Evolutionary conservation across 306 rosid species (phyloP).

Genomic region (Erythrophleum fordii): DNA sequence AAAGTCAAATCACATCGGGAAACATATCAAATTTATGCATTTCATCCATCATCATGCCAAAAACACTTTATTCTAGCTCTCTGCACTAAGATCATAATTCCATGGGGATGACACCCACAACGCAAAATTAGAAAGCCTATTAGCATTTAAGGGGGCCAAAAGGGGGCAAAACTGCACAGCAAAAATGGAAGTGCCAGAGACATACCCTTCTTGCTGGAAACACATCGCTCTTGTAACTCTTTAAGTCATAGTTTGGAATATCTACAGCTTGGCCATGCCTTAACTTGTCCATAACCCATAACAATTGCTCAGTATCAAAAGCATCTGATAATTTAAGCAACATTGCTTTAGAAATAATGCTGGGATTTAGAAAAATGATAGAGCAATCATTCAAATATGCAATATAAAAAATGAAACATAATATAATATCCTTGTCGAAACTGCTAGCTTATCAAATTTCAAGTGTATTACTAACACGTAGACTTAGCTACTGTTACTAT

Average conservation of each 20-base stretch:
- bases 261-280: constrained; percentile 89
- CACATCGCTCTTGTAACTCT: constrained; percentile 77
- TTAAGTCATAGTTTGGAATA: constrained; percentile 90
- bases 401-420: constrained; percentile 12
- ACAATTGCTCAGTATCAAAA: constrained; percentile 82
- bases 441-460: constrained; percentile 20
- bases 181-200: constrained; percentile 25
- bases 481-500: not conserved
- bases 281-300: constrained; percentile 83
- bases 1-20: not conserved
- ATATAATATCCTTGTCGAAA: constrained; percentile 22
- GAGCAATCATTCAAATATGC: constrained; percentile 27
- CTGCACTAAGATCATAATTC: constrained; percentile 6
- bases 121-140: constrained; percentile 7
- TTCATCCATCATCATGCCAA: constrained; percentile 16
- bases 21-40: constrained; percentile 16
- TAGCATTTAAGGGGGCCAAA: not conserved
- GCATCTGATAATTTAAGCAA: constrained; percentile 67
- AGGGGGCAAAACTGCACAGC: not conserved
- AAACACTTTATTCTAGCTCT: constrained; percentile 27
- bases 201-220: constrained; percentile 87
- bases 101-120: constrained; percentile 17
- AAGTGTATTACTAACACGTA: constrained; percentile 1
- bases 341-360: not conserved
- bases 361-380: constrained; percentile 1